A percentile compares a stretch with the other conserved stretches of the same genome.
phyloP scores from a whole-genome alignment of 768 basidiomycete species.

The Collybiopsis luxurians region DNA sequence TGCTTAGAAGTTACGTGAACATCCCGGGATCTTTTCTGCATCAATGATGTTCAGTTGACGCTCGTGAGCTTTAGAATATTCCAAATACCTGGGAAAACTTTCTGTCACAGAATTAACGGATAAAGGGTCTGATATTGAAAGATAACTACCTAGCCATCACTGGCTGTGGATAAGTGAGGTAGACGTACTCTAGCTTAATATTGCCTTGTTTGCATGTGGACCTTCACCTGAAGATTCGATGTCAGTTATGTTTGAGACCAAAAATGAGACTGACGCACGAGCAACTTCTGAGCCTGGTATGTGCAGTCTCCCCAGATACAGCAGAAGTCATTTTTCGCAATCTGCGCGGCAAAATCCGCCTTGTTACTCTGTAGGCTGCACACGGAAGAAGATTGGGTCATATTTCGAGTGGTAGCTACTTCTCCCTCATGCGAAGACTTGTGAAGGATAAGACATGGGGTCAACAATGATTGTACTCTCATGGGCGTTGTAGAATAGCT shows the following conservation, averaged over 20 bases:
- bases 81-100: constrained; percentile 41
- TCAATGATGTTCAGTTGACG: background rate
- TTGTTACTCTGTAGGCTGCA: no score
- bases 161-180: background rate
- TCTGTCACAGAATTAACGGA: constrained; percentile 50
- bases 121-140: constrained; percentile 39
- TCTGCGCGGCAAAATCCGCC: background rate
- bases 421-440: no score
- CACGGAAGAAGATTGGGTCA: no score
- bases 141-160: background rate
- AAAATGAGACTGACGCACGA: constrained; percentile 29
- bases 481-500: constrained; percentile 22
- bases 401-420: no score
- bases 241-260: no score
- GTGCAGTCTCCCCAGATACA: constrained; percentile 24
- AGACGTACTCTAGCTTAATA: constrained; percentile 54
- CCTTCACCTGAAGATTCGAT: constrained; percentile 29
- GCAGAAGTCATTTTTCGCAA: background rate
- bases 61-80: background rate
- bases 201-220: constrained; percentile 66
- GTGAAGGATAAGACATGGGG: background rate
- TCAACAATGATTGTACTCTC: no score
- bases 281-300: constrained; percentile 55
- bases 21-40: constrained; percentile 54
- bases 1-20: constrained; percentile 59